Percentiles rank a stretch among this genome's conserved stretches.
These are phyloP conservation scores for Paecilomyces fulvus DNA, from an alignment of 2,329 filamentous ascomycete species.

Conservation along the genomic window DNA sequence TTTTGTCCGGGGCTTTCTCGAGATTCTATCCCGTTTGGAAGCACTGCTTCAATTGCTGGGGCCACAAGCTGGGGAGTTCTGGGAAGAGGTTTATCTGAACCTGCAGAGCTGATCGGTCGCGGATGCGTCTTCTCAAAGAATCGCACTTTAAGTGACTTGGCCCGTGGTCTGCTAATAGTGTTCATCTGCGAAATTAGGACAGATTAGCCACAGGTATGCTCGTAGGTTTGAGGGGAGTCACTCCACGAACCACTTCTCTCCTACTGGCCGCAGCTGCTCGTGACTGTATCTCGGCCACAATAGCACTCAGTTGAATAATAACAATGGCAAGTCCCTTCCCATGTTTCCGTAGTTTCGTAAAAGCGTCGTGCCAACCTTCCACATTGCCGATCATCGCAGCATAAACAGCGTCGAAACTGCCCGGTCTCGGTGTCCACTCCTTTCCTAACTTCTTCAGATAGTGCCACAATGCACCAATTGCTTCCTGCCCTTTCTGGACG, in stretches of 20 bases:
- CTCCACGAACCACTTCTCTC: constrained; percentile 57
- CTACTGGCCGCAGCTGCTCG: constrained; percentile 77
- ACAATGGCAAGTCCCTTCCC: constrained; percentile 61
- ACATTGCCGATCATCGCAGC: constrained; percentile 88
- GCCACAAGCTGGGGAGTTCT: constrained; percentile 13
- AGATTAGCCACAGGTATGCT: neutral
- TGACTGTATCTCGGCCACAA: constrained; percentile 78
- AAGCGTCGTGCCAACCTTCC: constrained; percentile 78
- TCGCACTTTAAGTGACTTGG: constrained; percentile 15
- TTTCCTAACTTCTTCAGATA: constrained; percentile 64
- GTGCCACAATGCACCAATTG: constrained; percentile 64
- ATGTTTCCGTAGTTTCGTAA: constrained; percentile 66
- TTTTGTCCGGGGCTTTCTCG: constrained; percentile 9
- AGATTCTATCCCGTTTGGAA: constrained; percentile 7
- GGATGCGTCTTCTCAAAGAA: constrained; percentile 15
- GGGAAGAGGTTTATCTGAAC: constrained; percentile 23
- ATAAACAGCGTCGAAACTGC: constrained; percentile 64
- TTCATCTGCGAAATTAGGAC: neutral
- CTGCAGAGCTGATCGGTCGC: neutral
- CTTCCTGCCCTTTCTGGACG: constrained; percentile 66
- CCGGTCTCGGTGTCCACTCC: constrained; percentile 49
- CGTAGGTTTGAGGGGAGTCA: constrained; percentile 4
- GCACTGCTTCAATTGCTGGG: constrained; percentile 5
- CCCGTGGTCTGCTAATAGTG: constrained; percentile 5
- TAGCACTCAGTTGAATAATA: constrained; percentile 63